Conservation (phyloP, 176 grass and related monocot species). For the Panicum miliaceum region DNA sequence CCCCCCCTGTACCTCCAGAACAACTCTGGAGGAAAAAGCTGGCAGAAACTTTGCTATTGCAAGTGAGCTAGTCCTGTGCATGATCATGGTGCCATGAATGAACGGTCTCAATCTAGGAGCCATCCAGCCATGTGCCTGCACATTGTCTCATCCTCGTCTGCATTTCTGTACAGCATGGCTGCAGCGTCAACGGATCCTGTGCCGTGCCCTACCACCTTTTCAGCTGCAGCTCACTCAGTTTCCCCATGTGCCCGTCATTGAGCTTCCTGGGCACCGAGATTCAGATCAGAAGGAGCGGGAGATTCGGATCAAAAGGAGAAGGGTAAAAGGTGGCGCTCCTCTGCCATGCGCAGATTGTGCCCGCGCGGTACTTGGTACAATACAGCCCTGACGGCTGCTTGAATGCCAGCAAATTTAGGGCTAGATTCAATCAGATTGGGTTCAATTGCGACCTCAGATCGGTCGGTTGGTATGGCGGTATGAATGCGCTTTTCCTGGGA, state of each 20-base stretch:
- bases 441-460: slow-evolving; percentile 41
- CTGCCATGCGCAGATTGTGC: slow-evolving; percentile 38
- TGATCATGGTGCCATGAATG: slow-evolving; percentile 27
- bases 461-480: slow-evolving; percentile 47
- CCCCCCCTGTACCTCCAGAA: not conserved
- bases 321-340: slow-evolving; percentile 20
- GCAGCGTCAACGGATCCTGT: slow-evolving; percentile 36
- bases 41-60: not conserved
- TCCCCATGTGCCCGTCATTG: slow-evolving; percentile 39
- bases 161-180: slow-evolving; percentile 11
- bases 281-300: slow-evolving; percentile 9
- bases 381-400: slow-evolving; percentile 33
- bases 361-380: slow-evolving; percentile 5
- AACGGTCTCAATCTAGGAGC: slow-evolving; percentile 21
- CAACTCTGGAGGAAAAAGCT: not conserved
- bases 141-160: not conserved
- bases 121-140: slow-evolving; percentile 30
- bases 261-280: slow-evolving; percentile 3
- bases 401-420: slow-evolving; percentile 54
- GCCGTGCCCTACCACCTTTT: slow-evolving; percentile 19
- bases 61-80: not conserved
- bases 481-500: slow-evolving; percentile 40
- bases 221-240: slow-evolving; percentile 37
- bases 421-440: not conserved
- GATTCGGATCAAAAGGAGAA: slow-evolving; percentile 22